Evolutionary conservation across 495 filamentous ascomycete species (phyloP), one percentile per base, ranked within the genome.

Genomic region (Penicillium malachiteum): DNA sequence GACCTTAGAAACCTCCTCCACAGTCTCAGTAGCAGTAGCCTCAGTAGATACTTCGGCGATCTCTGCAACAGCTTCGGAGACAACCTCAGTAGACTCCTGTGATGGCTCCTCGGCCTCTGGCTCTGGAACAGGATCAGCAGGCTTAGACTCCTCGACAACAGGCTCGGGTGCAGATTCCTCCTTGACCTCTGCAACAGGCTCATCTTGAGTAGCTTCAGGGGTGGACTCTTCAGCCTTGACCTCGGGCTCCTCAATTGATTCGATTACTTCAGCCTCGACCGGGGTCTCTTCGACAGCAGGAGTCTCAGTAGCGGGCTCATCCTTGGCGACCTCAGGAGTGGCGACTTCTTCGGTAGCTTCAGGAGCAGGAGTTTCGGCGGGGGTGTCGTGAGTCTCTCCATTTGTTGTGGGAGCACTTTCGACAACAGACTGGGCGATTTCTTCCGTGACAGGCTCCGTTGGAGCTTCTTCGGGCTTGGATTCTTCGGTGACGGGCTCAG

Each of bases 221-320:
- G 33, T 21, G 7, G 47, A 37, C 33, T 49, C 47, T 35, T 48
- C 45, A n/a, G 32, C 30, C 1, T 32, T 35, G 12, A 30, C 45
- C 33, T 48, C 45, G 14, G 45, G 30, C 26, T 48, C 56, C 21
- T 26, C 21, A 11, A 5, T 48, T 11, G 45, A 32, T 35, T 48
- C 21, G 21, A 4, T 26, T 26, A 26, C 21, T 26, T 26, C 2
- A 26, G 21, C 21, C 9, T 10, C 34, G 34, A 13, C 12, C 26
- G 41, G 5, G 12, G 37, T 6, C 31, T 62, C 52, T 11, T 44
- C 55, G 4, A 35, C 50, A 52, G 34, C 35, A 12, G 30, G 5
- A 16, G 37, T 5, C 31, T 62, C 52, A 26, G 33, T 38, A 17
- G 55, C 35, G 17, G 57, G 34, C 31, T 47, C 31, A n/a, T 60